Evolutionary conservation across 2,329 filamentous ascomycete species (phyloP).

Genomic region (Ilyonectria destructans): DNA sequence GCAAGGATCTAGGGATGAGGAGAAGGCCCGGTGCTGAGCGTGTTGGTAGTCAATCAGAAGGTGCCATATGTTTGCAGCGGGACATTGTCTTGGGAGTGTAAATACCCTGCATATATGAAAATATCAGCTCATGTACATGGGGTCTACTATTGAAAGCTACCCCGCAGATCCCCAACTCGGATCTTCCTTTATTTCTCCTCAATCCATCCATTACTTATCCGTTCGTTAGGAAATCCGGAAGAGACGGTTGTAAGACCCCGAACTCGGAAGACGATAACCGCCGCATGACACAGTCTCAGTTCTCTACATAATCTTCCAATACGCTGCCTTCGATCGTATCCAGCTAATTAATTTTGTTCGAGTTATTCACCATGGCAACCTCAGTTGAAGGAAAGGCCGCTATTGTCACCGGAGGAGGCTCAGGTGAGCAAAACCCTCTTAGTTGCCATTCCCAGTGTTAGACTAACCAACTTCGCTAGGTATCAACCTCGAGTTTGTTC

Average conservation of each 20-base stretch:
- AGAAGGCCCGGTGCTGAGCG: conserved; percentile 44
- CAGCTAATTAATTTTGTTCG: not conserved
- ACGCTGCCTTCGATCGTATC: not conserved
- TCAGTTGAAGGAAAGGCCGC: conserved; percentile 38
- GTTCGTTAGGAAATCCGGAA: conserved; percentile 2
- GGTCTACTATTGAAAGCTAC: conserved; percentile 14
- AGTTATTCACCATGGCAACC: conserved; percentile 27
- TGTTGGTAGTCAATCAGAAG: conserved; percentile 9
- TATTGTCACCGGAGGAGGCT: conserved; percentile 44
- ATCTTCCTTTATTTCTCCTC: conserved; percentile 9
- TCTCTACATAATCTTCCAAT: not conserved
- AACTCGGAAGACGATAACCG: conserved; percentile 38
- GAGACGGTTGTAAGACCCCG: conserved; percentile 10
- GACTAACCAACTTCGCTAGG: conserved; percentile 43
- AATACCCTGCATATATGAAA: conserved; percentile 10
- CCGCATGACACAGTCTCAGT: conserved; percentile 8
- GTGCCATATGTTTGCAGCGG: conserved; percentile 15
- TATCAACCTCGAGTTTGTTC: conserved; percentile 57
- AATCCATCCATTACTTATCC: conserved; percentile 14
- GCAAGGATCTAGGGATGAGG: conserved; percentile 46
- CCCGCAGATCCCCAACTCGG: conserved; percentile 25
- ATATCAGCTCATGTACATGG: conserved; percentile 4
- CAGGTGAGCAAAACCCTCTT: conserved; percentile 31
- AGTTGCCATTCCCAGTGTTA: not conserved
- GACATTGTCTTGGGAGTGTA: not conserved